These are phyloP conservation scores for Sparassis latifolia DNA, from an alignment of 1,284 basidiomycete species.

Conservation along the genomic window DNA sequence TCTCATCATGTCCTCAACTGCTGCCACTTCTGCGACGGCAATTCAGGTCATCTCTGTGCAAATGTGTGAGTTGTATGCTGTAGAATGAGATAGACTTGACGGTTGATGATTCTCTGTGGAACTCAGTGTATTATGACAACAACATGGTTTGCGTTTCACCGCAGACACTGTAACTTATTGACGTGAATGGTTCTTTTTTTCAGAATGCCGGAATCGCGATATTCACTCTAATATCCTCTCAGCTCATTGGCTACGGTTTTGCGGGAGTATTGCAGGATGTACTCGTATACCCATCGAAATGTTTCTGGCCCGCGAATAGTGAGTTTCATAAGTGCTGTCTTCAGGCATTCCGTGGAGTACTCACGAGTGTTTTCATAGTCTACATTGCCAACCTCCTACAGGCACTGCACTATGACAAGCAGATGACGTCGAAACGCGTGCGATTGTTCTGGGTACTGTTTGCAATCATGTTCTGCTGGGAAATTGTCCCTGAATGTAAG, in stretches of 20 bases:
- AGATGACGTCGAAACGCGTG: conserved; percentile 38
- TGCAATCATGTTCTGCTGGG: conserved; percentile 38
- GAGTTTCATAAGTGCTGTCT: conserved; percentile 12
- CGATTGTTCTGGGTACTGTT: conserved; percentile 54
- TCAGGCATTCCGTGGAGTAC: not conserved
- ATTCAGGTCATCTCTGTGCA: conserved; percentile 27
- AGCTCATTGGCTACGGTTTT: conserved; percentile 13
- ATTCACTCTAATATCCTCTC: conserved; percentile 21
- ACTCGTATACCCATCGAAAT: conserved; percentile 31
- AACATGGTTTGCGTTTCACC: conserved; percentile 9
- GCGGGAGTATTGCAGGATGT: conserved; percentile 30
- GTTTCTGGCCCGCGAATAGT: conserved; percentile 19
- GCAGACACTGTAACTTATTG: not conserved
- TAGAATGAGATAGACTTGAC: no score
- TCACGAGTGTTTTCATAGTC: not conserved
- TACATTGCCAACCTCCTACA: conserved; percentile 43
- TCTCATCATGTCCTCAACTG: conserved; percentile 41
- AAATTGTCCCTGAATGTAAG: conserved; percentile 37
- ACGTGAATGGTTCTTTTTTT: not conserved
- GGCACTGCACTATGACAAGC: conserved; percentile 45
- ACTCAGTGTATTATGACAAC: conserved; percentile 25
- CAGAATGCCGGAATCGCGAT: conserved; percentile 28
- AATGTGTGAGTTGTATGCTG: conserved; percentile 1
- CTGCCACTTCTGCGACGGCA: conserved; percentile 25
- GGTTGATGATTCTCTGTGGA: not conserved